A percentile compares a stretch with the other conserved stretches of the same genome.
Conservation (phyloP, 352 stramenopile species). For the Thraustochytrium striatum region DNA sequence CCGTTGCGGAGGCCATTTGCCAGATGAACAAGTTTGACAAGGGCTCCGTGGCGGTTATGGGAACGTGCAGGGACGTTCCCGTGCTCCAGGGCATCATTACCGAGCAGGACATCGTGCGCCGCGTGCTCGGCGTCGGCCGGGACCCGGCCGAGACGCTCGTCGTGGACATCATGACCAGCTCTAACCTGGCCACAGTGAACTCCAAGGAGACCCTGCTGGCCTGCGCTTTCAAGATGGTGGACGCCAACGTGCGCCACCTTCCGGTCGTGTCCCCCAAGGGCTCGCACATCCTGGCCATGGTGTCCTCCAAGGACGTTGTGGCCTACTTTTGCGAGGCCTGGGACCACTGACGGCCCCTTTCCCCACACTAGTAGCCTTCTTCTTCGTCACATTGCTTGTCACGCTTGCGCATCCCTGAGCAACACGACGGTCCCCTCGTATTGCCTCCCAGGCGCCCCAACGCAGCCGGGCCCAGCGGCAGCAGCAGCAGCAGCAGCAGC, state of each 20-base stretch:
- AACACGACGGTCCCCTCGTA: too few relatives aligned
- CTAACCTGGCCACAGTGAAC: conserved; percentile 14
- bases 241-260: conserved; percentile 31
- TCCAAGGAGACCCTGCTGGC: conserved; percentile 44
- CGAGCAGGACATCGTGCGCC: conserved; percentile 43
- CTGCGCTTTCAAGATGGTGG: conserved; percentile 43
- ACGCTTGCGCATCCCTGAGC: too few relatives aligned
- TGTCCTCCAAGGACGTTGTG: conserved; percentile 28
- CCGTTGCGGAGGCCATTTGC: conserved; percentile 7
- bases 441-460: too few relatives aligned
- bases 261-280: conserved; percentile 41
- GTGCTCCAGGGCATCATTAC: conserved; percentile 31
- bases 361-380: too few relatives aligned
- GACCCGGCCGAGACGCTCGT: conserved; percentile 6
- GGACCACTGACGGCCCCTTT: too few relatives aligned
- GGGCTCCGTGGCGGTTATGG: conserved; percentile 40
- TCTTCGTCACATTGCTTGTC: too few relatives aligned
- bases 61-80: conserved; percentile 25
- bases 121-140: neutral
- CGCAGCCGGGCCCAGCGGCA: too few relatives aligned
- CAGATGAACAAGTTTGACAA: conserved; percentile 43
- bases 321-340: conserved; percentile 38
- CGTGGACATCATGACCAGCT: conserved; percentile 27
- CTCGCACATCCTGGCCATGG: conserved; percentile 28
- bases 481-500: too few relatives aligned